A percentile compares a stretch with the other conserved stretches of the same genome.
Evolutionary conservation across 352 stramenopile genomes (phyloP).

Genomic region (Pythium grandisporangium): DNA sequence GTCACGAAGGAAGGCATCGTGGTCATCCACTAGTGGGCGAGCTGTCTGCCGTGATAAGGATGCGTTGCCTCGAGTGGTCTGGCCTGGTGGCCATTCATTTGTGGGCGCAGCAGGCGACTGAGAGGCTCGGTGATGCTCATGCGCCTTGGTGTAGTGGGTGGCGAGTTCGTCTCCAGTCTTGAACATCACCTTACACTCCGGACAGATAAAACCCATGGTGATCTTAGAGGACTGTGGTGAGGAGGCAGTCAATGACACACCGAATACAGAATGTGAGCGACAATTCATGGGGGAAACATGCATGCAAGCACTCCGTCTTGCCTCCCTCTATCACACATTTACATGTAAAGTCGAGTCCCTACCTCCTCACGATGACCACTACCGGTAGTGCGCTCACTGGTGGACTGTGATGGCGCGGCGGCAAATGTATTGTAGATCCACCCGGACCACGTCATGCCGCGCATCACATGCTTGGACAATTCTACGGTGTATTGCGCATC

Average conservation of each 20-base stretch:
- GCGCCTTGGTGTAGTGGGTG: conserved; percentile 40
- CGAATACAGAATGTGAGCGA: no score
- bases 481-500: conserved; percentile 49
- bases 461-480: conserved; percentile 46
- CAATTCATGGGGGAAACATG: no score
- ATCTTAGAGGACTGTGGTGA: conserved; percentile 25
- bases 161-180: conserved; percentile 39
- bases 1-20: conserved; percentile 37
- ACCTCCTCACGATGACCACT: no score
- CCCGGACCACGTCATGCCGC: conserved; percentile 70
- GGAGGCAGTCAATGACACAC: neutral
- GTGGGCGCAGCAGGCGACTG: neutral
- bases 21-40: no score
- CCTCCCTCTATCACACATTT: no score
- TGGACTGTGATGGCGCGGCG: conserved; percentile 19
- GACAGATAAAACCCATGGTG: conserved; percentile 79
- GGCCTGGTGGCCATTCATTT: no score
- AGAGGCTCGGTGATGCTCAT: conserved; percentile 18
- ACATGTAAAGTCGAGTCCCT: no score
- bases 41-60: conserved; percentile 1
- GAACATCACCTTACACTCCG: conserved; percentile 69
- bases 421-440: conserved; percentile 75
- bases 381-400: no score
- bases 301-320: no score
- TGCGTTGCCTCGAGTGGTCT: conserved; percentile 3